Conservation (phyloP, 176 grass and related monocot genomes). For the Oryza meridionalis region DNA sequence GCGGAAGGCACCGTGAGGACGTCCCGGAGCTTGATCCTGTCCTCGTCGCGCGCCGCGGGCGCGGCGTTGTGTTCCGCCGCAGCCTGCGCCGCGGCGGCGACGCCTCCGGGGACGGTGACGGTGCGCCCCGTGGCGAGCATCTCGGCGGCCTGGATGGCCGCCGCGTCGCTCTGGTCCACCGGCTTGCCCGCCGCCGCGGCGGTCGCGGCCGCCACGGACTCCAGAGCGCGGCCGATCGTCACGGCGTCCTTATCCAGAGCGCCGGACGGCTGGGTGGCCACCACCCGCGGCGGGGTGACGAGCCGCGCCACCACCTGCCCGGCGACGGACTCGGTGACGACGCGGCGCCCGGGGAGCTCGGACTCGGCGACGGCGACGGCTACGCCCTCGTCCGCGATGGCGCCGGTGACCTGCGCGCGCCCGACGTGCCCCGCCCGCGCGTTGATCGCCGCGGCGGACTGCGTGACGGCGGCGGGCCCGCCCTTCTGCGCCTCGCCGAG, state of each 20-base stretch:
- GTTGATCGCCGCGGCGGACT: constrained; percentile 58
- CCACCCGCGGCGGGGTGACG: constrained; percentile 19
- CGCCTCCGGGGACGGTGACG: constrained; percentile 26
- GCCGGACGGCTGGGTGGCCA: background rate
- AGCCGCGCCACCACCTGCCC: constrained; percentile 51
- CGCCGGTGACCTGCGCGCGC: constrained; percentile 33
- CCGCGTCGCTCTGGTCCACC: constrained; percentile 52
- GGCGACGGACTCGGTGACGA: constrained; percentile 64
- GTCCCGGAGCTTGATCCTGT: constrained; percentile 61
- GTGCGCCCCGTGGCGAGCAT: constrained; percentile 43
- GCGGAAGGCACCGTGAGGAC: constrained; percentile 48
- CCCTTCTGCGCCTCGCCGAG: constrained; percentile 50
- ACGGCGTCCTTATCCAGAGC: constrained; percentile 9
- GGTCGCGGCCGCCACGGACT: background rate
- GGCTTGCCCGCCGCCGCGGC: background rate
- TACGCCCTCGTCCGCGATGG: constrained; percentile 32
- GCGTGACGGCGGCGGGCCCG: constrained; percentile 43
- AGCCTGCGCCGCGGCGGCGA: constrained; percentile 42
- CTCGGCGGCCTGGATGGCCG: constrained; percentile 64
- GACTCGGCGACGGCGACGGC: constrained; percentile 55
- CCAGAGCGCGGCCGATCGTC: constrained; percentile 29
- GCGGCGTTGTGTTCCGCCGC: constrained; percentile 49
- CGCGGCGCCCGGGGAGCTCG: constrained; percentile 41
- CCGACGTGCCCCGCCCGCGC: constrained; percentile 46
- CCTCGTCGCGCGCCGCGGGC: constrained; percentile 31